Conservation (phyloP, 1,139 yeast species). For the Magnusiomyces ingens region DNA sequence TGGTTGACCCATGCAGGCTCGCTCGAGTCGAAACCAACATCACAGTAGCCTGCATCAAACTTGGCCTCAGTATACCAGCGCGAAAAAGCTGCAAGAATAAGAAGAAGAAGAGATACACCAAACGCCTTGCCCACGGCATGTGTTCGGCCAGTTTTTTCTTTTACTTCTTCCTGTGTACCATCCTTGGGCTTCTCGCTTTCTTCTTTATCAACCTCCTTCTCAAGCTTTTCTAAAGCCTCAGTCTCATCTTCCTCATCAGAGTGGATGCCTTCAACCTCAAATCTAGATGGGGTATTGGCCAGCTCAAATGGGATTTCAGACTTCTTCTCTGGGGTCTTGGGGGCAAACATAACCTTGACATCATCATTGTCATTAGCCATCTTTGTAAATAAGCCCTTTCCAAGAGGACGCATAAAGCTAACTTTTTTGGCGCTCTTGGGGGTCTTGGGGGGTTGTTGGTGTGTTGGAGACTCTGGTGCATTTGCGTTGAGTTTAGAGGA, state of each 20-base stretch:
- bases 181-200: conserved; percentile 1
- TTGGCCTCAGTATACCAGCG: conserved; percentile 31
- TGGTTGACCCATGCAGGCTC: conserved; percentile 6
- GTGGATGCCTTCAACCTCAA: conserved; percentile 2
- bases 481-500: no score
- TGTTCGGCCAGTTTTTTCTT: neutral
- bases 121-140: conserved; percentile 7
- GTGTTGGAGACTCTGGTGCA: no score
- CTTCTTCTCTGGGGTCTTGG: conserved; percentile 15
- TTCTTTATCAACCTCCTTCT: conserved; percentile 9
- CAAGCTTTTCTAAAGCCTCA: conserved; percentile 6
- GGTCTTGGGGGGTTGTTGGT: no score
- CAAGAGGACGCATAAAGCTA: neutral
- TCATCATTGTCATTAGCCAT: neutral
- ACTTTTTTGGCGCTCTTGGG: no score
- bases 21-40: conserved; percentile 24
- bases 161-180: neutral
- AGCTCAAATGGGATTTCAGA: neutral
- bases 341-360: neutral
- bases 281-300: conserved; percentile 2
- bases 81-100: conserved; percentile 19
- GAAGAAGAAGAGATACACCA: conserved; percentile 13
- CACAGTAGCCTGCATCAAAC: conserved; percentile 33
- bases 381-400: neutral
- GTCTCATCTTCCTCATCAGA: conserved; percentile 10